Conservation (phyloP, 495 filamentous ascomycete species). For the Oleoguttula mirabilis region DNA sequence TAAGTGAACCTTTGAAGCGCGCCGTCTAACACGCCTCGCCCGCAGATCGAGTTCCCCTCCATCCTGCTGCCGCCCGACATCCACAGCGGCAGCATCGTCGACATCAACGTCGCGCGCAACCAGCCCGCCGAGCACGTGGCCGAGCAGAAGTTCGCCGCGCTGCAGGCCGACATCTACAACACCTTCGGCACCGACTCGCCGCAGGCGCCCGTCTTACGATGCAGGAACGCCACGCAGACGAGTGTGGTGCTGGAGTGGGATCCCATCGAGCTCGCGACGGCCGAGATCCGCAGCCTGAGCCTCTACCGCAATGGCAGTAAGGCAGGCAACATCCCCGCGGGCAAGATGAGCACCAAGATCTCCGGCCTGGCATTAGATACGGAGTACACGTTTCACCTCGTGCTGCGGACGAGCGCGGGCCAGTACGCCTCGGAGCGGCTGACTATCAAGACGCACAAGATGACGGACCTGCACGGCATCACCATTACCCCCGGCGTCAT, state of each 20-base stretch:
- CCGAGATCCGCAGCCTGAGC: constrained; percentile 73
- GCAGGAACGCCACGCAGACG: constrained; percentile 92
- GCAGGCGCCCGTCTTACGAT: constrained; percentile 67
- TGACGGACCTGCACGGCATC: constrained; percentile 94
- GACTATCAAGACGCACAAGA: constrained; percentile 85
- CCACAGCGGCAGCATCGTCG: constrained; percentile 88
- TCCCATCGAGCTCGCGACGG: constrained; percentile 82
- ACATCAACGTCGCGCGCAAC: constrained; percentile 92
- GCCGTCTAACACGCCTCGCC: no score
- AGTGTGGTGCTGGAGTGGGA: constrained; percentile 98
- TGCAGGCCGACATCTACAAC: constrained; percentile 76
- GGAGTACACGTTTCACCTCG: constrained; percentile 88
- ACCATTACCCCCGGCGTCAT: constrained; percentile 88
- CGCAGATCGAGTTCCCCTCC: constrained; percentile 94
- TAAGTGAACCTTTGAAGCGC: not conserved
- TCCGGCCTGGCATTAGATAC: constrained; percentile 91
- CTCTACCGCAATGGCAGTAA: constrained; percentile 94
- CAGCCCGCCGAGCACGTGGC: constrained; percentile 59
- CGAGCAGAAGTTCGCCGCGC: constrained; percentile 58
- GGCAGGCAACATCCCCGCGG: constrained; percentile 81
- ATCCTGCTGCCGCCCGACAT: constrained; percentile 93
- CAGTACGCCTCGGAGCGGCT: constrained; percentile 74
- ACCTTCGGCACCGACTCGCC: constrained; percentile 77
- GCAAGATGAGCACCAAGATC: constrained; percentile 90
- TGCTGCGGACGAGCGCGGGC: constrained; percentile 83